Evolutionary conservation across 1,139 yeast genomes (phyloP).

Genomic region (Debaryomyces psychrophilus): DNA sequence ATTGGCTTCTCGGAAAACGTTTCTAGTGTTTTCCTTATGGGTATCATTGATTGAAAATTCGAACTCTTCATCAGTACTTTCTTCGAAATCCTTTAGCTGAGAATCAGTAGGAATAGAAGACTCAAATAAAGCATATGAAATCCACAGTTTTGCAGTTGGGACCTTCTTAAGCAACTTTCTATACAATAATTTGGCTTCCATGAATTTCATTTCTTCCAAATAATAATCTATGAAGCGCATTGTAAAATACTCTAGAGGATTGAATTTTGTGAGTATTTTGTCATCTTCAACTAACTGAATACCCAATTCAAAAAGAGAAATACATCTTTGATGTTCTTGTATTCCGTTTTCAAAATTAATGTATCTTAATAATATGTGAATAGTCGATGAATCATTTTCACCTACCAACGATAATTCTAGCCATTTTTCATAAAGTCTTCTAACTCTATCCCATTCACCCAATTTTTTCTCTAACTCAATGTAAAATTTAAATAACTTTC

Average conservation of each 20-base stretch:
- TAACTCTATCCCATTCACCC: constrained; percentile 78
- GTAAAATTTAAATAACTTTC: constrained; percentile 62
- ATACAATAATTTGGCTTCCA: constrained; percentile 57
- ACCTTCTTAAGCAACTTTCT: constrained; percentile 42
- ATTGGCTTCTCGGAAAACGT: constrained; percentile 60
- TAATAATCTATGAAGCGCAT: constrained; percentile 58
- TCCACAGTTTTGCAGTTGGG: constrained; percentile 55
- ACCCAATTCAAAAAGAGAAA: constrained; percentile 63
- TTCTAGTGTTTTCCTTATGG: constrained; percentile 56
- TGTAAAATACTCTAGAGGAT: constrained; percentile 38
- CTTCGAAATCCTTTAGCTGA: constrained; percentile 48
- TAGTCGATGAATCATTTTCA: constrained; percentile 42
- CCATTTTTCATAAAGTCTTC: constrained; percentile 71
- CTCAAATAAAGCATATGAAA: constrained; percentile 72
- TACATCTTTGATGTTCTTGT: constrained; percentile 71
- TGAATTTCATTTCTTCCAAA: constrained; percentile 60
- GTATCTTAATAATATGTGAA: constrained; percentile 45
- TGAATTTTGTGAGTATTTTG: constrained; percentile 16
- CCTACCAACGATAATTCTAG: constrained; percentile 55
- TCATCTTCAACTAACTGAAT: constrained; percentile 22
- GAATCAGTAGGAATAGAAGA: constrained; percentile 61
- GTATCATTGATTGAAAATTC: constrained; percentile 56
- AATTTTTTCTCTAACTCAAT: constrained; percentile 58
- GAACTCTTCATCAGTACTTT: constrained; percentile 48
- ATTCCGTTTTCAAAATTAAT: constrained; percentile 68